These are phyloP conservation scores for Casaregolazyma lundiana DNA, from an alignment of 1,139 yeast species.

Conservation along the genomic window DNA sequence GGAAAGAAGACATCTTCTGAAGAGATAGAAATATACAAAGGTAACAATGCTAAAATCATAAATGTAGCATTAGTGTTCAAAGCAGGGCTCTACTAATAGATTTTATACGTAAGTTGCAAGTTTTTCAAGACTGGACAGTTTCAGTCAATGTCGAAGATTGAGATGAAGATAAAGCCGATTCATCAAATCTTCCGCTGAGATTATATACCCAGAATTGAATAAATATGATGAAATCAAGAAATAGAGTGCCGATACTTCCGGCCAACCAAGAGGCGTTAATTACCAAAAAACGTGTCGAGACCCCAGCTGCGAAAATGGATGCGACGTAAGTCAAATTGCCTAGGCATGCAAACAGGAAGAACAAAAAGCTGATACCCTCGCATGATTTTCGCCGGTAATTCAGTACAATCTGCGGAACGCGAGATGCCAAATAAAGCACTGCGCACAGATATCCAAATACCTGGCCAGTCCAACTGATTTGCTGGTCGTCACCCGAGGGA, in stretches of 20 bases:
- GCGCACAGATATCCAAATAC: conserved; percentile 92
- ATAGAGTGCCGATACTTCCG: conserved; percentile 85
- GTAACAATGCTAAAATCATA: neutral
- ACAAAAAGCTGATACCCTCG: conserved; percentile 88
- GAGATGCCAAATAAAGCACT: conserved; percentile 72
- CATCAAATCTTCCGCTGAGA: conserved; percentile 20
- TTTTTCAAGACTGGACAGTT: too few relatives aligned
- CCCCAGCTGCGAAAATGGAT: conserved; percentile 67
- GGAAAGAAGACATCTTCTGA: neutral
- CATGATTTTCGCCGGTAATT: conserved; percentile 83
- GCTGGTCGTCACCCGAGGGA: conserved; percentile 34
- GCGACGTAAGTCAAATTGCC: conserved; percentile 89
- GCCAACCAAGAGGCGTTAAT: conserved; percentile 90
- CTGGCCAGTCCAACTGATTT: conserved; percentile 76
- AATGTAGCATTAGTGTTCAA: neutral
- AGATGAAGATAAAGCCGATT: neutral
- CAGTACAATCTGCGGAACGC: conserved; percentile 82
- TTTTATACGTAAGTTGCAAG: too few relatives aligned
- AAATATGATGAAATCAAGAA: conserved; percentile 75
- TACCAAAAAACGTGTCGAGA: conserved; percentile 62
- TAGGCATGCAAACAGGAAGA: conserved; percentile 86
- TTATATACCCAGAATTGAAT: conserved; percentile 81
- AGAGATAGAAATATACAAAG: neutral
- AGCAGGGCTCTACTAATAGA: too few relatives aligned
- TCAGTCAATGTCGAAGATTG: neutral